Conservation (phyloP, 1,284 basidiomycete species). For the Ceratobasidium theobromae region DNA sequence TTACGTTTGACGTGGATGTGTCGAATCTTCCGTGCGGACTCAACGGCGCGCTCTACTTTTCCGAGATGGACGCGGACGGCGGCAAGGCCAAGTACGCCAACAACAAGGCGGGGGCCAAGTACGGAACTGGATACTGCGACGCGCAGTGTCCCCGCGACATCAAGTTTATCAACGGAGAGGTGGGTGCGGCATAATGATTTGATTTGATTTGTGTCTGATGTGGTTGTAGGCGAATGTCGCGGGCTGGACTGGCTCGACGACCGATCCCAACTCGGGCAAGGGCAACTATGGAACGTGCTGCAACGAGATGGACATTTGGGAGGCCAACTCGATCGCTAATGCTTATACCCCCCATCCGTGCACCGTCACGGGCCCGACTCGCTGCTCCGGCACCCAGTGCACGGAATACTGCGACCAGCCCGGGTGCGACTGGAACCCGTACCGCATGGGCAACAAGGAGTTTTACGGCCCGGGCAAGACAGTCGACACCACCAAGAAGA, state of each 20-base stretch:
- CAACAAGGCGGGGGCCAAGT: constrained; percentile 61
- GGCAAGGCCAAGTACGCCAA: constrained; percentile 51
- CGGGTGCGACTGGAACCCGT: constrained; percentile 60
- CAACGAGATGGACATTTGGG: constrained; percentile 37
- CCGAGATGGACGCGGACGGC: constrained; percentile 58
- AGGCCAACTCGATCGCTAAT: constrained; percentile 34
- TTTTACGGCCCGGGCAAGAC: constrained; percentile 53
- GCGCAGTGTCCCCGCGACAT: constrained; percentile 55
- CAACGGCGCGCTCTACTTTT: too few species aligned
- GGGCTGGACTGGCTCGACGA: constrained; percentile 19
- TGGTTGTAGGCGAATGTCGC: constrained; percentile 18
- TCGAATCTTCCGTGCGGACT: constrained; percentile 58
- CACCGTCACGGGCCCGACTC: constrained; percentile 27
- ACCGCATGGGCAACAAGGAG: constrained; percentile 51
- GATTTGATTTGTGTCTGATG: not conserved
- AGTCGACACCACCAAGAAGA: constrained; percentile 51
- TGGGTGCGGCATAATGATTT: constrained; percentile 36
- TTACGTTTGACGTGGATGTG: constrained; percentile 61
- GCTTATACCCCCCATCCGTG: constrained; percentile 40
- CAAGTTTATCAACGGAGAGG: constrained; percentile 55
- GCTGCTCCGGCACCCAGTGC: constrained; percentile 37
- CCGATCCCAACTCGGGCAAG: constrained; percentile 33
- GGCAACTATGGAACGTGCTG: constrained; percentile 35
- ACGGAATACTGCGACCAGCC: constrained; percentile 45
- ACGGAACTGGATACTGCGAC: constrained; percentile 61